Evolutionary conservation across 116 monocot species (phyloP), one percentile per base, ranked within the genome.

Genomic region (Cymodocea nodosa): DNA sequence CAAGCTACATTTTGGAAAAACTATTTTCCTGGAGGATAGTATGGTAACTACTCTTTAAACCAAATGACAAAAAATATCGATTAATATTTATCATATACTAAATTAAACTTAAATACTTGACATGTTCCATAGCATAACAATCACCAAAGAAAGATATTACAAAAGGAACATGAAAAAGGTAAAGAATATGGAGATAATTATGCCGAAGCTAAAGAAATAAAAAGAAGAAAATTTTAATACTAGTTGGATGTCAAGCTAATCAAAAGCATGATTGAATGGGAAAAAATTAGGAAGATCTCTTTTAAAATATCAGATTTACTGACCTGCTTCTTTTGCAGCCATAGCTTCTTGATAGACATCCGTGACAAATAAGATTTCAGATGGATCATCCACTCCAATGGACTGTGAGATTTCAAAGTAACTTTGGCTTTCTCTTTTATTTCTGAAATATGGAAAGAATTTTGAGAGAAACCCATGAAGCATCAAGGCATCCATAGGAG

Each of bases 331-430:
- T 62, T 83, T 90, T 66, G 95, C 90, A 71, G 90, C 95, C 51
- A 90, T 75, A 72, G 95, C 95, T 81, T 95, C 90, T 60, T 87
- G 83, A 75, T 77, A 85, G 76, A 90, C 87, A 81, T 95, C 95
- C 19, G 95, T 95, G 50, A 90, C 65, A 77, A 95, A 95, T 53
- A 95, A 73, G 30, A 90, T 79, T 72, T 95, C 65, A 65, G 83
- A 83, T 66, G 90, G 84, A 56, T 72, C 74, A 74, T 95, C 90
- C 25, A 90, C 95, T 72, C 95, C 95, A 19, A 95, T 56, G 40
- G 81, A 87, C 63, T 83, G 77, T 18, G 70, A 87, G 56, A 95
- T 95, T 39, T 95, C 82, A 60, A 66, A 76, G 61, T 95, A 95
- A 69, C 91, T 90, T 37, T 56, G 70, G 56, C 71, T 19, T 78